Evolutionary conservation across 2,329 filamentous ascomycete genomes (phyloP).

Genomic region (Apiospora malaysiana): DNA sequence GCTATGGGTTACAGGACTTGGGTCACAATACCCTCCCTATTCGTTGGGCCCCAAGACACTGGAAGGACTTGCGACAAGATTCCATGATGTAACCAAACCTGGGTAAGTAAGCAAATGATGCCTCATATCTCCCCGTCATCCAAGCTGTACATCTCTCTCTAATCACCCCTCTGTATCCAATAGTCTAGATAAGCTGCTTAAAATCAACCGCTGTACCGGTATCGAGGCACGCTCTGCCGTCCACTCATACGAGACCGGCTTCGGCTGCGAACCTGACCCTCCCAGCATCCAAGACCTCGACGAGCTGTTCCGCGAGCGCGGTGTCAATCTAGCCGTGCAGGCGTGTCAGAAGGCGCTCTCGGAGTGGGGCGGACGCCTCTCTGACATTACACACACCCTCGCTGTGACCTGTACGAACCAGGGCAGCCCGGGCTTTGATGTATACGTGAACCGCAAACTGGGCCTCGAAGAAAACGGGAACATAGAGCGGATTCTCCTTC

Average conservation of each 20-base stretch:
- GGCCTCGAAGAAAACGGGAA: constrained; percentile 32
- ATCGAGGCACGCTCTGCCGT: constrained; percentile 27
- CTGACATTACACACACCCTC: constrained; percentile 44
- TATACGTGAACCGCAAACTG: constrained; percentile 42
- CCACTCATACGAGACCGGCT: constrained; percentile 27
- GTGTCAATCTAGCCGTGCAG: constrained; percentile 37
- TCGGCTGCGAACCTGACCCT: constrained; percentile 21
- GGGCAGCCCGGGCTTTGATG: constrained; percentile 45
- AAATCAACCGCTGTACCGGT: constrained; percentile 27
- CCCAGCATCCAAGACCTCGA: constrained; percentile 37
- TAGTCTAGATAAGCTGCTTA: constrained; percentile 28
- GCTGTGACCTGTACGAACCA: constrained; percentile 45
- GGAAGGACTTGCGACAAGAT: constrained; percentile 24
- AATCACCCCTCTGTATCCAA: neutral
- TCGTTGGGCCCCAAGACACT: constrained; percentile 20
- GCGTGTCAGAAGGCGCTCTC: constrained; percentile 41
- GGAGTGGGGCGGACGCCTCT: constrained; percentile 33
- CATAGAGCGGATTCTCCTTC: constrained; percentile 41
- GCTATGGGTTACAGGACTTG: constrained; percentile 25
- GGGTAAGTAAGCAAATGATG: constrained; percentile 12
- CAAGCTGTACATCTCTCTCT: neutral
- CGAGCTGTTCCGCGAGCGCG: constrained; percentile 35
- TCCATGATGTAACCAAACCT: constrained; percentile 25
- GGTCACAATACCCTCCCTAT: constrained; percentile 26
- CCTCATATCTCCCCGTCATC: too few relatives aligned